phyloP scores from a whole-genome alignment of 345 rosid genomes.

The Clausena lansium region DNA sequence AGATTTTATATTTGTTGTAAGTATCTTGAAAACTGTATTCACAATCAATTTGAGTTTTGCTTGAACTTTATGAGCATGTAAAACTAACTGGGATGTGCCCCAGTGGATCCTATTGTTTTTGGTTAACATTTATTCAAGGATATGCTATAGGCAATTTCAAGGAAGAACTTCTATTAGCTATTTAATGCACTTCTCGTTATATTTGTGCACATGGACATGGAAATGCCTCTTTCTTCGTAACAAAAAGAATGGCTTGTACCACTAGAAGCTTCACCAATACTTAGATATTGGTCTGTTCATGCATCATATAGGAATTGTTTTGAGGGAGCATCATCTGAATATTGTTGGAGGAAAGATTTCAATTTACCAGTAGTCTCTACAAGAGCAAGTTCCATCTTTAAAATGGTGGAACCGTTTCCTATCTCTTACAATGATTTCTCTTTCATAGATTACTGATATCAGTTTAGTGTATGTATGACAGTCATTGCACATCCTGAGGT shows the following conservation, averaged over 20 bases:
- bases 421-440: slow-evolving; percentile 70
- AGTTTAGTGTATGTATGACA: slow-evolving; percentile 73
- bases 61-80: not conserved
- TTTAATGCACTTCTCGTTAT: not conserved
- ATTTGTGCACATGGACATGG: not conserved
- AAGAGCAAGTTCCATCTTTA: slow-evolving; percentile 76
- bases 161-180: not conserved
- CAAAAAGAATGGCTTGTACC: not conserved
- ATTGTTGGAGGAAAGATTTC: slow-evolving; percentile 4
- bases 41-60: not conserved
- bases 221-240: not conserved
- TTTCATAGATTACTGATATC: slow-evolving; percentile 54
- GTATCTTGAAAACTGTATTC: not conserved
- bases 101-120: too few relatives aligned
- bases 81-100: not conserved
- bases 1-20: not conserved
- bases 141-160: too few relatives aligned
- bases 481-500: slow-evolving; percentile 78
- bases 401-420: slow-evolving; percentile 71
- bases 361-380: slow-evolving; percentile 67
- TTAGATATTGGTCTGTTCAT: not conserved
- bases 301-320: not conserved
- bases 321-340: not conserved
- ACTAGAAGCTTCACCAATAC: not conserved
- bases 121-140: not conserved